A percentile compares a stretch with the other conserved stretches of the same genome.
phyloP scores from a whole-genome alignment of 805 yeast genomes.

The Candida sakaeoensis region DNA sequence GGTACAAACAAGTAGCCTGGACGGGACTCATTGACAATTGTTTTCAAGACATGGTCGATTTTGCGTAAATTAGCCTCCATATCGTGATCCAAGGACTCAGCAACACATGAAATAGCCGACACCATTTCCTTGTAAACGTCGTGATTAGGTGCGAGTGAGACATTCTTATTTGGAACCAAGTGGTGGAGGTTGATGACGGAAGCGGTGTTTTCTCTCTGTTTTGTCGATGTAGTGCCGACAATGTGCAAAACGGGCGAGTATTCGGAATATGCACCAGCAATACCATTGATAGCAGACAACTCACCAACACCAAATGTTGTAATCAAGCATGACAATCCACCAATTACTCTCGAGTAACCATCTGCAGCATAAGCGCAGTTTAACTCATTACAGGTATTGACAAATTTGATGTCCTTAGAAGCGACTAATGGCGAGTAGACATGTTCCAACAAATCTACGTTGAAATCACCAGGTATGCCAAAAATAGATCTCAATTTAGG shows the following conservation, averaged over 20 bases:
- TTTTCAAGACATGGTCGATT: slow-evolving; percentile 63
- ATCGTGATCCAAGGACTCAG: slow-evolving; percentile 34
- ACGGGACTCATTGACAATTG: slow-evolving; percentile 53
- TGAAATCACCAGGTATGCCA: slow-evolving; percentile 82
- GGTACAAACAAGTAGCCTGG: slow-evolving; percentile 88
- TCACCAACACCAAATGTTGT: slow-evolving; percentile 92
- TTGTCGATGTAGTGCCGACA: slow-evolving; percentile 58
- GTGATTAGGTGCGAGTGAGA: slow-evolving; percentile 58
- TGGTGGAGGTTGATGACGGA: slow-evolving; percentile 47
- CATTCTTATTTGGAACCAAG: slow-evolving; percentile 49
- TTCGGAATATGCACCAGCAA: slow-evolving; percentile 82
- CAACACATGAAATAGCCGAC: slow-evolving; percentile 48
- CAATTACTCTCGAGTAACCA: slow-evolving; percentile 71
- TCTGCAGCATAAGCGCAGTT: slow-evolving; percentile 90
- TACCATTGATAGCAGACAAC: slow-evolving; percentile 76
- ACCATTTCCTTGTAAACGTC: slow-evolving; percentile 63
- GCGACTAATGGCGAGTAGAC: slow-evolving; percentile 45
- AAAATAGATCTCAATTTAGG: slow-evolving; percentile 52
- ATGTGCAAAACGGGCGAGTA: slow-evolving; percentile 75
- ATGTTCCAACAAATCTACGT: slow-evolving; percentile 64
- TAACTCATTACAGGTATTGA: slow-evolving; percentile 84
- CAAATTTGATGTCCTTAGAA: slow-evolving; percentile 53
- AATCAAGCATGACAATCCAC: slow-evolving; percentile 54
- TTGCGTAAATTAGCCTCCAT: slow-evolving; percentile 44
- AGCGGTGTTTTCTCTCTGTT: slow-evolving; percentile 16